phyloP scores from a whole-genome alignment of 1,284 basidiomycete genomes.

The Blastosporella zonata region DNA sequence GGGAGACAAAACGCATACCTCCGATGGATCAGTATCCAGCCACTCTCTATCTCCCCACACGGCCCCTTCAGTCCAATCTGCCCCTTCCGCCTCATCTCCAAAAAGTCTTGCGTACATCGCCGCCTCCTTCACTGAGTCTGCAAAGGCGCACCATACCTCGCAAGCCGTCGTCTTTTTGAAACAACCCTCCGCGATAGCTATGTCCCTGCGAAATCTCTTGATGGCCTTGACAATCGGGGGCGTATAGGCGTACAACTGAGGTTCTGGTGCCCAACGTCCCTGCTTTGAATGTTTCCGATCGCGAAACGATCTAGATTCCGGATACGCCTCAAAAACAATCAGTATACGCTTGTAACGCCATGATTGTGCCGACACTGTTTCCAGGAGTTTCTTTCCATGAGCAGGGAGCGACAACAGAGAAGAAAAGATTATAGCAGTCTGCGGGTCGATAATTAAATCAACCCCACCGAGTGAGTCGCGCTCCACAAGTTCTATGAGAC shows the following conservation, averaged over 20 bases:
- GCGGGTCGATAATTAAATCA: constrained; percentile 58
- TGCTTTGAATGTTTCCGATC: constrained; percentile 15
- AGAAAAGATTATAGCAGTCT: constrained; percentile 53
- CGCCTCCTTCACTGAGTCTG: constrained; percentile 53
- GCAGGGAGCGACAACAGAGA: constrained; percentile 57
- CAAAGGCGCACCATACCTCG: constrained; percentile 54
- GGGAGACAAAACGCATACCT: constrained; percentile 35
- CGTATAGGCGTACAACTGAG: constrained; percentile 45
- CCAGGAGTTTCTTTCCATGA: constrained; percentile 39
- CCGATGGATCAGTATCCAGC: constrained; percentile 53
- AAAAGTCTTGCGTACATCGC: constrained; percentile 51
- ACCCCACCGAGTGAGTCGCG: constrained; percentile 51
- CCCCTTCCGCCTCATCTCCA: constrained; percentile 50
- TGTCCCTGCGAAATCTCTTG: constrained; percentile 57
- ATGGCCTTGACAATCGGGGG: constrained; percentile 64
- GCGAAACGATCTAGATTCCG: constrained; percentile 33
- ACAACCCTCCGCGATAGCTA: constrained; percentile 58
- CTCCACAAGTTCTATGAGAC: constrained; percentile 56
- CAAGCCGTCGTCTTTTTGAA: constrained; percentile 42
- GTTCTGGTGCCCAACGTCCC: constrained; percentile 15
- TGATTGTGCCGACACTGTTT: constrained; percentile 43
- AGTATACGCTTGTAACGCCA: constrained; percentile 57
- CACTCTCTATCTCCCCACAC: constrained; percentile 62
- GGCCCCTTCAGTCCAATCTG: constrained; percentile 38
- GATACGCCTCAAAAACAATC: constrained; percentile 66